Evolutionary conservation across 306 rosid species (phyloP).

Genomic region (Glycine latifolia): DNA sequence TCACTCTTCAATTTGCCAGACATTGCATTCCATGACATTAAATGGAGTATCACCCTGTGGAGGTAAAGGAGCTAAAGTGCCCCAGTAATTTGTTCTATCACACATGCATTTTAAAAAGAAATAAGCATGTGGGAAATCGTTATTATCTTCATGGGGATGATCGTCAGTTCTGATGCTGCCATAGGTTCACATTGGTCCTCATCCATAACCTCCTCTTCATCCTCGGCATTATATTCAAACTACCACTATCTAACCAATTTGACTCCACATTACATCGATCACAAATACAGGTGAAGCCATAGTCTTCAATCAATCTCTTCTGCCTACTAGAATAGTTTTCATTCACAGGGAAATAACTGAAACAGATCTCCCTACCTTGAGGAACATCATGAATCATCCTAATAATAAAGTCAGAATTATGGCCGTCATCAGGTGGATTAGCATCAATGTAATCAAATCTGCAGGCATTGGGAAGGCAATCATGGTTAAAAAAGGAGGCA

Average conservation of each 20-base stretch:
- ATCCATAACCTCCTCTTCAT: slow-evolving; percentile 58
- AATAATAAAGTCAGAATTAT: slow-evolving; percentile 67
- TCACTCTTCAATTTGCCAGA: slow-evolving; percentile 63
- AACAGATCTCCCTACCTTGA: slow-evolving; percentile 82
- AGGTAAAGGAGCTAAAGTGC: slow-evolving; percentile 79
- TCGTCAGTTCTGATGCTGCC: slow-evolving; percentile 51
- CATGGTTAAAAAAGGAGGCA: slow-evolving; percentile 83
- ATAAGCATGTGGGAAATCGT: slow-evolving; percentile 82
- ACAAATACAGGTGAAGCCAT: slow-evolving; percentile 77
- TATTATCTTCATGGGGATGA: slow-evolving; percentile 44
- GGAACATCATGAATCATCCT: slow-evolving; percentile 87
- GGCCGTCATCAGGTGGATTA: slow-evolving; percentile 22
- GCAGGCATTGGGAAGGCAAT: slow-evolving; percentile 93
- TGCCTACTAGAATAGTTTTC: slow-evolving; percentile 65
- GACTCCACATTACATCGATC: slow-evolving; percentile 84
- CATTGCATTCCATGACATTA: slow-evolving; percentile 75
- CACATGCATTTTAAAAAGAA: slow-evolving; percentile 82
- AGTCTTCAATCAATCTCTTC: slow-evolving; percentile 75
- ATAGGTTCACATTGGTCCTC: slow-evolving; percentile 55
- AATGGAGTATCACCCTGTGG: slow-evolving; percentile 55
- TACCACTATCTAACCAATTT: slow-evolving; percentile 73
- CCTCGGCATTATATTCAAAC: slow-evolving; percentile 51
- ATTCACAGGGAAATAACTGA: slow-evolving; percentile 87
- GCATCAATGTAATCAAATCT: slow-evolving; percentile 79
- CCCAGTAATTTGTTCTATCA: slow-evolving; percentile 67